A percentile compares a stretch with the other conserved stretches of the same genome.
These are phyloP conservation scores for Narthecium ossifragum DNA, from an alignment of 106 monocot genomes.

Conservation along the genomic window DNA sequence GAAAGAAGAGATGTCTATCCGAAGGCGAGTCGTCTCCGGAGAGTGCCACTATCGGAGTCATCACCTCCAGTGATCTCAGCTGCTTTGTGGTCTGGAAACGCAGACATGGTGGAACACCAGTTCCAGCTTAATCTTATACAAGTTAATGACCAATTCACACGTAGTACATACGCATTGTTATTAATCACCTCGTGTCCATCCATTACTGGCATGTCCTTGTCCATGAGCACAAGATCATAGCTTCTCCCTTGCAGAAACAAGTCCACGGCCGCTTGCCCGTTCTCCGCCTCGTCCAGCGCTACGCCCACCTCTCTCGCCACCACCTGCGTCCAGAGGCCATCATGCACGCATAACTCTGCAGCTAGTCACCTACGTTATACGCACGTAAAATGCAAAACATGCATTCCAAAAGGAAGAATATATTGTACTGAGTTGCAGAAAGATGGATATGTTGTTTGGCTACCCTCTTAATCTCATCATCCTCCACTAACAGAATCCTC, in stretches of 20 bases:
- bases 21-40: neutral
- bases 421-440: neutral
- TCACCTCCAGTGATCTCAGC: conserved; percentile 15
- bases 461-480: conserved; percentile 16
- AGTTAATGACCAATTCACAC: too few relatives aligned
- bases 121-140: too few relatives aligned
- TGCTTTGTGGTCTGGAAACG: conserved; percentile 16
- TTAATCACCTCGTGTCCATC: conserved; percentile 24
- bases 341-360: neutral
- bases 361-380: too few relatives aligned
- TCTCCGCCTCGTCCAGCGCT: conserved; percentile 22
- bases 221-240: conserved; percentile 28
- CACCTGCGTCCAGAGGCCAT: conserved; percentile 3
- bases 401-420: neutral
- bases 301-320: conserved; percentile 13
- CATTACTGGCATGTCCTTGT: conserved; percentile 31
- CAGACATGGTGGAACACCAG: neutral
- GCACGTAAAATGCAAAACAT: too few relatives aligned
- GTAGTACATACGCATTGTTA: neutral
- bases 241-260: conserved; percentile 5
- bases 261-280: conserved; percentile 26
- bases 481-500: conserved; percentile 8
- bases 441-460: neutral
- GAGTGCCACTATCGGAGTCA: conserved; percentile 15
- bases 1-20: conserved; percentile 12